Evolutionary conservation across 2,329 filamentous ascomycete species (phyloP).

Genomic region (Aspergillus sp.): DNA sequence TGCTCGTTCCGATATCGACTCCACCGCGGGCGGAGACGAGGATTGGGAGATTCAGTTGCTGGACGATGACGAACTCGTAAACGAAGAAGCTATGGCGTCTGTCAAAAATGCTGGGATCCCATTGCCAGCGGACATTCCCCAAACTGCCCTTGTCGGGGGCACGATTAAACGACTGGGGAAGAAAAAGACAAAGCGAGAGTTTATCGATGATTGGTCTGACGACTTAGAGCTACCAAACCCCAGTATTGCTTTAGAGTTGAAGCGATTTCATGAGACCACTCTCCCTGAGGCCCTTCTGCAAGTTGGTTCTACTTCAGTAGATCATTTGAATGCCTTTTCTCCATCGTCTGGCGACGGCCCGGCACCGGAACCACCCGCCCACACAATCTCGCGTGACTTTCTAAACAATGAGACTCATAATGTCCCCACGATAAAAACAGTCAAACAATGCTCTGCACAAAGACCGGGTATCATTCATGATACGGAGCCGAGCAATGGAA

Average conservation of each 20-base stretch:
- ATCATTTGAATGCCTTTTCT: constrained; percentile 37
- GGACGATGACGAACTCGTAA: constrained; percentile 81
- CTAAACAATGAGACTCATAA: constrained; percentile 64
- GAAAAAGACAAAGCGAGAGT: constrained; percentile 68
- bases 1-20: constrained; percentile 78
- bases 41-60: constrained; percentile 85
- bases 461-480: constrained; percentile 54
- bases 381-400: constrained; percentile 61
- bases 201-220: constrained; percentile 79
- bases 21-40: constrained; percentile 70
- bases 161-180: constrained; percentile 88
- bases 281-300: constrained; percentile 71
- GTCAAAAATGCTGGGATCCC: constrained; percentile 90
- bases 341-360: constrained; percentile 31
- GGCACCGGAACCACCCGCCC: constrained; percentile 54
- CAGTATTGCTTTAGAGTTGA: constrained; percentile 62
- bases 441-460: constrained; percentile 57
- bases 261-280: constrained; percentile 57
- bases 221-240: constrained; percentile 69
- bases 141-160: constrained; percentile 85
- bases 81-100: constrained; percentile 79
- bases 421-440: constrained; percentile 66
- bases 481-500: constrained; percentile 48
- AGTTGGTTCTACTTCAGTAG: constrained; percentile 53
- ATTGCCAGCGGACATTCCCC: constrained; percentile 79